Evolutionary conservation across 441 rosid genomes (phyloP).

Genomic region (Gossypium lobatum): DNA sequence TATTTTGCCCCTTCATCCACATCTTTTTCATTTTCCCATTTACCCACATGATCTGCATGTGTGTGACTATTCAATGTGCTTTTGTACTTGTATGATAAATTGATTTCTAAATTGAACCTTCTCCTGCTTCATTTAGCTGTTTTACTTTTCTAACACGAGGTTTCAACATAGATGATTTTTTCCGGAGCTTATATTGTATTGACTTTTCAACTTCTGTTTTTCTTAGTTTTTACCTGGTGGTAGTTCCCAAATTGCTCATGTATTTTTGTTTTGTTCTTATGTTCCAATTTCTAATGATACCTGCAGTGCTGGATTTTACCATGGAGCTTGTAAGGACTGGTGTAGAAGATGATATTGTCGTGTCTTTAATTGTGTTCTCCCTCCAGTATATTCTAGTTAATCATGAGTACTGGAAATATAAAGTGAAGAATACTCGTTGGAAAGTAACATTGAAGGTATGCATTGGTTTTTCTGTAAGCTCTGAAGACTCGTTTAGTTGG

Average conservation of each 20-base stretch:
- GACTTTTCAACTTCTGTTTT: background rate
- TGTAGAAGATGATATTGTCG: constrained; percentile 57
- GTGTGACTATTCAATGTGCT: background rate
- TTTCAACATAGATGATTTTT: background rate
- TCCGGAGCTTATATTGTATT: background rate
- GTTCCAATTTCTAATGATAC: constrained; percentile 19
- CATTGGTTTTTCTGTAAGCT: background rate
- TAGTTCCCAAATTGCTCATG: background rate
- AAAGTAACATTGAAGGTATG: constrained; percentile 72
- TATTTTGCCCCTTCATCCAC: background rate
- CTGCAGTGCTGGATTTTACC: constrained; percentile 86
- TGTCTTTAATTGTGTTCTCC: constrained; percentile 64
- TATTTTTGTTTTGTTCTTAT: constrained; percentile 15
- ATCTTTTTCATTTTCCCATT: background rate
- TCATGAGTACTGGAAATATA: constrained; percentile 89
- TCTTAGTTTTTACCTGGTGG: background rate
- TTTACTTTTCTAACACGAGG: background rate
- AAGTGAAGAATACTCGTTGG: constrained; percentile 70
- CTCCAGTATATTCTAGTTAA: constrained; percentile 76
- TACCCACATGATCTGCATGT: background rate
- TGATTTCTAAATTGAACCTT: background rate
- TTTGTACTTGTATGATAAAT: background rate
- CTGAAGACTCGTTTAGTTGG: background rate
- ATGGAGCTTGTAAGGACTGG: constrained; percentile 71
- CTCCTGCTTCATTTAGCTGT: background rate